These are phyloP conservation scores for Viridothelium virens DNA, from an alignment of 495 filamentous ascomycete species.

Conservation along the genomic window DNA sequence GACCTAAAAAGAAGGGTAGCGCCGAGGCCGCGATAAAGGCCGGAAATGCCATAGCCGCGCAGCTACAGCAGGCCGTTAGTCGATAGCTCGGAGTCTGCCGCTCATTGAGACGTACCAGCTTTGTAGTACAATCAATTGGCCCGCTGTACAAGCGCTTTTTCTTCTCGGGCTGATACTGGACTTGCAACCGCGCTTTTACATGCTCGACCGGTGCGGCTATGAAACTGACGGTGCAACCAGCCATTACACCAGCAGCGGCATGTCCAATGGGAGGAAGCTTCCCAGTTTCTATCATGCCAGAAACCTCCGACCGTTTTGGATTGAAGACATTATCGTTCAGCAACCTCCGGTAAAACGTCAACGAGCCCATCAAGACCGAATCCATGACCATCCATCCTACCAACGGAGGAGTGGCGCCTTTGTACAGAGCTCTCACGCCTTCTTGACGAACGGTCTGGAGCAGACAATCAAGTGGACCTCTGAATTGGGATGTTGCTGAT, in stretches of 20 bases:
- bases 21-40: conserved; percentile 74
- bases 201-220: conserved; percentile 93
- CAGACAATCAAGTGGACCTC: conserved; percentile 79
- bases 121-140: conserved; percentile 71
- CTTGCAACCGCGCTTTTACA: conserved; percentile 86
- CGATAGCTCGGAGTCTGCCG: neutral
- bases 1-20: conserved; percentile 83
- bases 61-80: conserved; percentile 29
- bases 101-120: conserved; percentile 48
- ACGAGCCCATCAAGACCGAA: conserved; percentile 82
- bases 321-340: conserved; percentile 73
- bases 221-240: conserved; percentile 83
- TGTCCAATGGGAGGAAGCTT: conserved; percentile 73
- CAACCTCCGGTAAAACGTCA: conserved; percentile 79
- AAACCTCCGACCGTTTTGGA: conserved; percentile 19
- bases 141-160: conserved; percentile 69
- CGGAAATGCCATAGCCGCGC: conserved; percentile 59
- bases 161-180: conserved; percentile 78
- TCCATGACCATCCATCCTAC: conserved; percentile 99
- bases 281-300: conserved; percentile 22
- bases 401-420: conserved; percentile 81
- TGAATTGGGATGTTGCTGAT: conserved; percentile 65
- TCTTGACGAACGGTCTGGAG: conserved; percentile 73
- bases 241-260: conserved; percentile 76
- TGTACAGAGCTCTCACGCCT: conserved; percentile 72